Percentiles rank a stretch among this genome's conserved stretches.
Conservation (phyloP, 164 flowering plant species). For the Liquidambar formosana region DNA sequence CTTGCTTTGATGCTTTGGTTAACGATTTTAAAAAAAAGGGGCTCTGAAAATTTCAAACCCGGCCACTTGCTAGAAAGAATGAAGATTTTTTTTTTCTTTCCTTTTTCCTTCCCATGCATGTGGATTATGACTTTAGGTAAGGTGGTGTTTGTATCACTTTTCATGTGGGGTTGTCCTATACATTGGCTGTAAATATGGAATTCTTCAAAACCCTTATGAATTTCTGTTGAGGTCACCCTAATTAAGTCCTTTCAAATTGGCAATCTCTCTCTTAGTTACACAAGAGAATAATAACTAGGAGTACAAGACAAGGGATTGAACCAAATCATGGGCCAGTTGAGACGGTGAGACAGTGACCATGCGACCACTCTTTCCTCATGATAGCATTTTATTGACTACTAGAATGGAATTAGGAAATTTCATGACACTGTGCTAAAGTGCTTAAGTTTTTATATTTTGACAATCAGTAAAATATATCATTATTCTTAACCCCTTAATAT, state of each 20-base stretch:
- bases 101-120: no score
- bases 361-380: neutral
- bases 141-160: neutral
- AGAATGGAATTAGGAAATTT: no score
- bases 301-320: neutral
- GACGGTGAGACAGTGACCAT: neutral
- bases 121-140: constrained; percentile 1
- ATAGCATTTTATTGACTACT: no score
- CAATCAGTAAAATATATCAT: no score
- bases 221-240: neutral
- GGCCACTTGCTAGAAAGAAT: neutral
- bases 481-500: no score
- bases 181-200: constrained; percentile 1
- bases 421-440: no score
- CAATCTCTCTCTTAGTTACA: no score
- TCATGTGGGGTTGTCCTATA: constrained; percentile 7
- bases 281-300: neutral
- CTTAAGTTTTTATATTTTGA: no score
- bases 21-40: neutral
- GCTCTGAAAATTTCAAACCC: constrained; percentile 25
- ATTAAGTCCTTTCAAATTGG: neutral
- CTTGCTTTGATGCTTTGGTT: neutral
- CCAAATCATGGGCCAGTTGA: neutral
- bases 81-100: neutral
- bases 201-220: neutral